Evolutionary conservation across 805 yeast species (phyloP).

Genomic region (Teunomyces atbi): DNA sequence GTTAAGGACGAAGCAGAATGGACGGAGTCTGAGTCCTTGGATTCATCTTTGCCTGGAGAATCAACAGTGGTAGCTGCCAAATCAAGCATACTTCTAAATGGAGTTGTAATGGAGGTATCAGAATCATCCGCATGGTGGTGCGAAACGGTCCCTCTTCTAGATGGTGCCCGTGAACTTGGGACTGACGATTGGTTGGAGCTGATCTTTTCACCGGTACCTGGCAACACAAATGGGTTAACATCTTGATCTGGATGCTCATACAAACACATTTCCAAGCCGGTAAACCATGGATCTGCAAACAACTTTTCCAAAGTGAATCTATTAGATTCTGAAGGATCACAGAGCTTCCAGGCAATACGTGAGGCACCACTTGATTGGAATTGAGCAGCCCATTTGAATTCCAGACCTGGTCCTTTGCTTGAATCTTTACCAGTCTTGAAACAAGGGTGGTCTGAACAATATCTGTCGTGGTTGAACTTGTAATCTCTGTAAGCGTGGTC

Average conservation of each 20-base stretch:
- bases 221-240: conserved; percentile 34
- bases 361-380: conserved; percentile 60
- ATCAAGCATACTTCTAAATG: conserved; percentile 41
- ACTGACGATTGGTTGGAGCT: conserved; percentile 14
- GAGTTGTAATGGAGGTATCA: conserved; percentile 20
- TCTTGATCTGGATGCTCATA: conserved; percentile 46
- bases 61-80: conserved; percentile 11
- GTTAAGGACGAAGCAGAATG: conserved; percentile 26
- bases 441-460: conserved; percentile 39
- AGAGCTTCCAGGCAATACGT: conserved; percentile 69
- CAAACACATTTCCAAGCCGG: conserved; percentile 55
- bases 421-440: conserved; percentile 48
- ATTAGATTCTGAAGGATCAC: conserved; percentile 57
- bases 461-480: conserved; percentile 45
- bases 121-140: conserved; percentile 10
- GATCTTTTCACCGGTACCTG: conserved; percentile 20
- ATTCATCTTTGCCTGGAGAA: conserved; percentile 4
- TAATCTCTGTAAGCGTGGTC: conserved; percentile 56
- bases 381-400: conserved; percentile 65
- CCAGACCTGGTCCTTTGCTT: conserved; percentile 64
- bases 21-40: conserved; percentile 15
- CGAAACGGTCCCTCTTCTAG: conserved; percentile 25
- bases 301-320: conserved; percentile 56
- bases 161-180: conserved; percentile 26
- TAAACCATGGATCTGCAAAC: conserved; percentile 65